These are phyloP conservation scores for Sodiomyces alkalinus DNA, from an alignment of 2,329 filamentous ascomycete species.

Conservation along the genomic window DNA sequence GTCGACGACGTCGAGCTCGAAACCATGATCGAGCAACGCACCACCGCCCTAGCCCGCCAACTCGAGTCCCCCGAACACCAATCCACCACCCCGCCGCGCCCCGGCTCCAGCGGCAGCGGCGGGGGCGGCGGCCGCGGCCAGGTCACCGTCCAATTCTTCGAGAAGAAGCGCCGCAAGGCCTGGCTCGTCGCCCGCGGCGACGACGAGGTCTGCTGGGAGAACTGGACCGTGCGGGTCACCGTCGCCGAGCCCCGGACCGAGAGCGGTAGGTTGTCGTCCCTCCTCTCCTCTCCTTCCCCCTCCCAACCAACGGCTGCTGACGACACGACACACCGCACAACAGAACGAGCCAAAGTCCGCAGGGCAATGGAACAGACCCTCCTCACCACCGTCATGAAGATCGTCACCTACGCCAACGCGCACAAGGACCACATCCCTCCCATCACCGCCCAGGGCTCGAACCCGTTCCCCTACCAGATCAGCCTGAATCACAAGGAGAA, in stretches of 20 bases:
- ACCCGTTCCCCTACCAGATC: conserved; percentile 93
- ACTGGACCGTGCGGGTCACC: conserved; percentile 89
- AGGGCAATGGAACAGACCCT: conserved; percentile 84
- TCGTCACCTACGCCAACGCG: conserved; percentile 70
- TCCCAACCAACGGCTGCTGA: background rate
- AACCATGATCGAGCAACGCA: conserved; percentile 82
- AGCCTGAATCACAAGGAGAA: conserved; percentile 71
- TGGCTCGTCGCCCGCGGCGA: conserved; percentile 62
- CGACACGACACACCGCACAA: conserved; percentile 46
- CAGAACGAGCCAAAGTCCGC: conserved; percentile 77
- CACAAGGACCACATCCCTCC: conserved; percentile 95
- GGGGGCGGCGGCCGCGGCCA: conserved; percentile 53
- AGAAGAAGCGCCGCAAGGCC: conserved; percentile 72
- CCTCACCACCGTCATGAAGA: conserved; percentile 75
- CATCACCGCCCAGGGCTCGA: conserved; percentile 84
- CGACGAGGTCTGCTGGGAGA: conserved; percentile 94
- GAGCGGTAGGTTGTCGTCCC: conserved; percentile 54
- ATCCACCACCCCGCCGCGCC: conserved; percentile 9
- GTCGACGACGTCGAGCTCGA: conserved; percentile 85
- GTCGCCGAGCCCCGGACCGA: conserved; percentile 81
- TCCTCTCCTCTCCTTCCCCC: background rate
- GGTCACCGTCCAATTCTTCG: conserved; percentile 83
- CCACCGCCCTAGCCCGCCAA: conserved; percentile 63
- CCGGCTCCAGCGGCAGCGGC: conserved; percentile 8
- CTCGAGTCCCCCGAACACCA: conserved; percentile 35